These are phyloP conservation scores for Coccomyxa sp. DNA, from an alignment of 139 green algal species.

Conservation along the genomic window DNA sequence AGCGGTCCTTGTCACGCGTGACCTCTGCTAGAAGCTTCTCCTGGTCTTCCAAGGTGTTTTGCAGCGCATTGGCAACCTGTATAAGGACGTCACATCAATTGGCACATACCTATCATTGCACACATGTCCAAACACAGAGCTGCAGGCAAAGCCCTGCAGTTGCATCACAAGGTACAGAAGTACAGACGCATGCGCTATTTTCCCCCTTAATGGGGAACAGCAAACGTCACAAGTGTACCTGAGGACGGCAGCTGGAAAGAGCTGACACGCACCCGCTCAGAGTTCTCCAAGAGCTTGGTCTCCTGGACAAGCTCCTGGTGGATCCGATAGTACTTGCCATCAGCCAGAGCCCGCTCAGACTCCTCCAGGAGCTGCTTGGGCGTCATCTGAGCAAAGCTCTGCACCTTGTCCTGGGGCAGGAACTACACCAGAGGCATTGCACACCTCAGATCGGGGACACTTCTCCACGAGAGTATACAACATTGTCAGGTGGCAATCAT, in stretches of 20 bases:
- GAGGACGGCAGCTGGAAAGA: no score
- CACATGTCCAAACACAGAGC: no score
- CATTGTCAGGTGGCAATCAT: no score
- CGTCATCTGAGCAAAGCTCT: constrained; percentile 82
- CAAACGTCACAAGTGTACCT: no score
- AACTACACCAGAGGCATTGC: constrained; percentile 66
- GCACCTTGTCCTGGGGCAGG: constrained; percentile 92
- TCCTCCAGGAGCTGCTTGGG: constrained; percentile 76
- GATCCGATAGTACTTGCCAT: constrained; percentile 59
- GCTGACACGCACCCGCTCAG: constrained; percentile 21
- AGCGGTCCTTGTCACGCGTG: constrained; percentile 64
- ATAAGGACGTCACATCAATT: no score
- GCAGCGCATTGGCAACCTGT: constrained; percentile 18
- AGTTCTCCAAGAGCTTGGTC: constrained; percentile 26
- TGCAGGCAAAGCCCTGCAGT: no score
- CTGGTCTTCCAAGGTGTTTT: constrained; percentile 27
- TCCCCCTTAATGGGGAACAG: no score
- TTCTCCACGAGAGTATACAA: no score
- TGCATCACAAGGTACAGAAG: no score
- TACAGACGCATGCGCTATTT: no score
- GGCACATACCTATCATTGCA: no score
- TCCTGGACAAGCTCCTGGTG: constrained; percentile 72
- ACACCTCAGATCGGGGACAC: no score
- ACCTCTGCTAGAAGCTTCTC: constrained; percentile 46
- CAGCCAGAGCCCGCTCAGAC: constrained; percentile 87